Conservation (phyloP, 2,329 filamentous ascomycete species). For the Uncinocarpus reesii region DNA sequence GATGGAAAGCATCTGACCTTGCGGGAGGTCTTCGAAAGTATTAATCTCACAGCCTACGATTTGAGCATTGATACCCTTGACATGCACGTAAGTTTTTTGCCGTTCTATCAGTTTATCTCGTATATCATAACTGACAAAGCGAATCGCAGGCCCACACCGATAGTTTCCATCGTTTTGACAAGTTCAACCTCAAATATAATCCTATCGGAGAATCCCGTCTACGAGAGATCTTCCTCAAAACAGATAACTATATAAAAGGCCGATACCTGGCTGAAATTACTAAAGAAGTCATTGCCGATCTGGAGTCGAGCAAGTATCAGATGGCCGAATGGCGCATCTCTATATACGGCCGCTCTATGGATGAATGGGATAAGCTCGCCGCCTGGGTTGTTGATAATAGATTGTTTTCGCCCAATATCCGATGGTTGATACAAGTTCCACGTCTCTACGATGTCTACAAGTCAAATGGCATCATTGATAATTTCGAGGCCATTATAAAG, state of each 20-base stretch:
- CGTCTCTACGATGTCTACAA: slow-evolving; percentile 95
- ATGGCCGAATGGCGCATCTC: slow-evolving; percentile 99
- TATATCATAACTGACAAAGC: slow-evolving; percentile 11
- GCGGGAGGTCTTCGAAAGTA: slow-evolving; percentile 89
- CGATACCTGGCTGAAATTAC: slow-evolving; percentile 95
- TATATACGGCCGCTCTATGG: slow-evolving; percentile 81
- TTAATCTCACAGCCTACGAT: slow-evolving; percentile 94
- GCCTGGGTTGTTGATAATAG: slow-evolving; percentile 98
- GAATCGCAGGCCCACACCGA: slow-evolving; percentile 71
- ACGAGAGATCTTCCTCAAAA: slow-evolving; percentile 97
- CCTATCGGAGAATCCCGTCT: slow-evolving; percentile 90
- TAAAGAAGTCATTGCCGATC: slow-evolving; percentile 91
- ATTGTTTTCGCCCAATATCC: slow-evolving; percentile 91
- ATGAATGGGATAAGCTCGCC: slow-evolving; percentile 96
- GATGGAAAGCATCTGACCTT: slow-evolving; percentile 88
- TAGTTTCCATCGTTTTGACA: slow-evolving; percentile 97
- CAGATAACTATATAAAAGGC: slow-evolving; percentile 93
- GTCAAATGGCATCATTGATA: slow-evolving; percentile 71
- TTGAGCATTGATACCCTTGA: slow-evolving; percentile 96
- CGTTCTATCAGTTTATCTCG: background rate
- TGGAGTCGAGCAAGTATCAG: slow-evolving; percentile 98
- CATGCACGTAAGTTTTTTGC: slow-evolving; percentile 66
- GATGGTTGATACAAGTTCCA: slow-evolving; percentile 93
- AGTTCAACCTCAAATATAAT: slow-evolving; percentile 99
- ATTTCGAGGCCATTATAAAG: slow-evolving; percentile 77